These are phyloP conservation scores for Colletotrichum trifolii DNA, from an alignment of 2,329 filamentous ascomycete genomes.

Conservation along the genomic window DNA sequence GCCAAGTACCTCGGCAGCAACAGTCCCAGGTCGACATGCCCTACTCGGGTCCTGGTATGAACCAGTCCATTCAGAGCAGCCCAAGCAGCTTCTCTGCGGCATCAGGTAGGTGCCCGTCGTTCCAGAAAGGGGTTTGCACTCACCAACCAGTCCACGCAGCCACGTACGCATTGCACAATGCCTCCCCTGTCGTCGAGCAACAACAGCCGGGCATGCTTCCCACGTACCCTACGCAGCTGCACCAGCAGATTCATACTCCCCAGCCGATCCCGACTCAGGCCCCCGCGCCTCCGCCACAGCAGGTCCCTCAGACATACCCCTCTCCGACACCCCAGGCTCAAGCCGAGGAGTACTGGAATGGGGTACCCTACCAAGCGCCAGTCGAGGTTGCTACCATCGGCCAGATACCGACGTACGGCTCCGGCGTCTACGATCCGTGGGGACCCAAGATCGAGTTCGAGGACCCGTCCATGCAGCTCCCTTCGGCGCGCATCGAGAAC, in stretches of 20 bases:
- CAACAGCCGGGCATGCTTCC: conserved; percentile 54
- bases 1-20: conserved; percentile 59
- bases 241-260: conserved; percentile 47
- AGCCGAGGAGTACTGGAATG: conserved; percentile 64
- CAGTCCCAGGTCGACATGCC: conserved; percentile 58
- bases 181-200: conserved; percentile 59
- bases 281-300: conserved; percentile 40
- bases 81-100: conserved; percentile 68
- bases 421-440: conserved; percentile 65
- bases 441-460: conserved; percentile 67
- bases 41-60: conserved; percentile 59
- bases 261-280: conserved; percentile 46
- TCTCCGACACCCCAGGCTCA: conserved; percentile 52
- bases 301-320: conserved; percentile 42
- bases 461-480: conserved; percentile 68
- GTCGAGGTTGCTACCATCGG: conserved; percentile 68
- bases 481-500: conserved; percentile 67
- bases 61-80: conserved; percentile 67
- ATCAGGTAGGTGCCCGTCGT: conserved; percentile 63
- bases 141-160: conserved; percentile 62
- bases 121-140: conserved; percentile 67
- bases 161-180: conserved; percentile 59
- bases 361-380: conserved; percentile 64
- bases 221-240: conserved; percentile 50
- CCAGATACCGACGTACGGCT: conserved; percentile 60